Evolutionary conservation across 2,329 filamentous ascomycete genomes (phyloP).

Genomic region (Pseudocercospora vitis): DNA sequence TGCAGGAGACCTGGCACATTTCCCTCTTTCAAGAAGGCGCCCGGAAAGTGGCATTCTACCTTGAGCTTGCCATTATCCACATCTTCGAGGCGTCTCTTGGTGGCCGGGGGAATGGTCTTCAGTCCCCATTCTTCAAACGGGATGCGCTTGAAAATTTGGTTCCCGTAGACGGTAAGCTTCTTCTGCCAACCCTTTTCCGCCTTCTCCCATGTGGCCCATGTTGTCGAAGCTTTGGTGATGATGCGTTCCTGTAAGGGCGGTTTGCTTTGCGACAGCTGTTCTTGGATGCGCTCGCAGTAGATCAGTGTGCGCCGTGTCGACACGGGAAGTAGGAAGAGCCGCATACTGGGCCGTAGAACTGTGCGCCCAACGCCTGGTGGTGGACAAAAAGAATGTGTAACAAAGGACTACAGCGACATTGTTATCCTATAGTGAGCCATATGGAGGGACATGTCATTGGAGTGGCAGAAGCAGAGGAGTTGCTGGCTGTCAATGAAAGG

Average conservation of each 20-base stretch:
- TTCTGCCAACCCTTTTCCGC: slow-evolving; percentile 75
- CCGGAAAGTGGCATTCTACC: slow-evolving; percentile 62
- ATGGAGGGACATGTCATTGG: background rate
- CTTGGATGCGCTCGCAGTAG: slow-evolving; percentile 74
- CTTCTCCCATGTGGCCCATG: slow-evolving; percentile 86
- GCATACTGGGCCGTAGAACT: slow-evolving; percentile 64
- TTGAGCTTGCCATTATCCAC: slow-evolving; percentile 63
- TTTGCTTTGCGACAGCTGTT: slow-evolving; percentile 47
- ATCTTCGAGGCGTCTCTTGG: slow-evolving; percentile 63
- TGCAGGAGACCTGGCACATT: slow-evolving; percentile 64
- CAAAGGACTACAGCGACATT: slow-evolving; percentile 1
- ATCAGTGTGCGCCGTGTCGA: slow-evolving; percentile 87
- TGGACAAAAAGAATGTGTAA: slow-evolving; percentile 4
- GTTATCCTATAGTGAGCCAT: slow-evolving; percentile 2
- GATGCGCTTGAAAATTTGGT: slow-evolving; percentile 79
- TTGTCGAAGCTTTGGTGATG: slow-evolving; percentile 68
- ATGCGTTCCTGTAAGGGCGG: slow-evolving; percentile 67
- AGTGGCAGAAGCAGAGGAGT: background rate
- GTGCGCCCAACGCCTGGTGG: background rate
- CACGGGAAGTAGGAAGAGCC: slow-evolving; percentile 88
- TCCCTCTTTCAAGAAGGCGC: slow-evolving; percentile 63
- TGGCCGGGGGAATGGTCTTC: slow-evolving; percentile 87
- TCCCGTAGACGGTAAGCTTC: slow-evolving; percentile 80
- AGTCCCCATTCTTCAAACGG: slow-evolving; percentile 97
- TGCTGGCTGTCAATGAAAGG: slow-evolving; percentile 4